These are phyloP conservation scores for Phytopythium vexans DNA, from an alignment of 352 stramenopile genomes.

Conservation along the genomic window DNA sequence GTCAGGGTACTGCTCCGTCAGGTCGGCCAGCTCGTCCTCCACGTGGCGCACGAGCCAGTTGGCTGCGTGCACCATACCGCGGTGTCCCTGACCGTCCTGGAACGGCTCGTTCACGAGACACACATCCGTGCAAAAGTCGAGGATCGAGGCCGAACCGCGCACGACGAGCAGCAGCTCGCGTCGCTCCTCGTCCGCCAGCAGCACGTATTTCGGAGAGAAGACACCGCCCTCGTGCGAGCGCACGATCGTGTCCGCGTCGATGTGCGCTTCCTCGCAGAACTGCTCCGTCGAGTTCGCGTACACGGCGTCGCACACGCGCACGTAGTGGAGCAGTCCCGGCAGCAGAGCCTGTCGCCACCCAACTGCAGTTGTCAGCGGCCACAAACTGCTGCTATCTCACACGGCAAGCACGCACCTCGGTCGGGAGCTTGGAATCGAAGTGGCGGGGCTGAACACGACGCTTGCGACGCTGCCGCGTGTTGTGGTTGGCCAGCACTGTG, in stretches of 20 bases:
- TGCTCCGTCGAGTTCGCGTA: constrained; percentile 52
- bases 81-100: constrained; percentile 59
- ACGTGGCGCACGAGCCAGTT: constrained; percentile 66
- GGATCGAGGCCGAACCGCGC: constrained; percentile 65
- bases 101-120: constrained; percentile 80
- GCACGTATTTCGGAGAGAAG: constrained; percentile 73
- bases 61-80: constrained; percentile 77
- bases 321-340: constrained; percentile 36
- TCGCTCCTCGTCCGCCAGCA: constrained; percentile 54
- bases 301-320: constrained; percentile 72
- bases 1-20: constrained; percentile 38
- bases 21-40: constrained; percentile 36
- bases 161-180: constrained; percentile 59
- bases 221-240: constrained; percentile 56
- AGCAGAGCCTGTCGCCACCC: constrained; percentile 13
- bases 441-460: constrained; percentile 13
- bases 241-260: constrained; percentile 40
- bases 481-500: constrained; percentile 62
- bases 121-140: constrained; percentile 83
- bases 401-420: not conserved
- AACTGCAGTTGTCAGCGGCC: no score
- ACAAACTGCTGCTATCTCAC: not conserved
- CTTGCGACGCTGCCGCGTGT: constrained; percentile 35
- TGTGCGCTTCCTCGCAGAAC: constrained; percentile 56
- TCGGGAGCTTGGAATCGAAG: constrained; percentile 17